These are phyloP conservation scores for Meredithiella fracta DNA, from an alignment of 2,329 filamentous ascomycete species.

Conservation along the genomic window DNA sequence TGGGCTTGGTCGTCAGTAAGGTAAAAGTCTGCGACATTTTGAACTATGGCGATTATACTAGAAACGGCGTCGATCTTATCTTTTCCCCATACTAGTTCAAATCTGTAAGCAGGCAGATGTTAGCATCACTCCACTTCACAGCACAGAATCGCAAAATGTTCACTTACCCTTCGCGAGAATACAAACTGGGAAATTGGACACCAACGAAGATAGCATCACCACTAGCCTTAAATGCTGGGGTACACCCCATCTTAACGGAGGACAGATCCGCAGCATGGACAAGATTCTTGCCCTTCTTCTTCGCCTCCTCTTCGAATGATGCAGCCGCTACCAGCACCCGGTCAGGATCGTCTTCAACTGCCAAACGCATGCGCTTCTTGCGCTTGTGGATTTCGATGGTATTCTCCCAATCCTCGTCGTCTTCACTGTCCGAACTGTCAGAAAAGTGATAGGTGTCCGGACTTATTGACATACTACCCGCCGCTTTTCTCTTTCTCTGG, in stretches of 20 bases:
- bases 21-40: slow-evolving; percentile 58
- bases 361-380: slow-evolving; percentile 19
- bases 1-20: slow-evolving; percentile 52
- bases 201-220: slow-evolving; percentile 43
- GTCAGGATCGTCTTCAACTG: slow-evolving; percentile 11
- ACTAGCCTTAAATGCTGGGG: slow-evolving; percentile 31
- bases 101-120: slow-evolving; percentile 26
- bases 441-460: slow-evolving; percentile 34
- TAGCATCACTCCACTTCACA: slow-evolving; percentile 15
- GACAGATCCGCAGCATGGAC: slow-evolving; percentile 44
- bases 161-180: slow-evolving; percentile 47
- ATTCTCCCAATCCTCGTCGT: slow-evolving; percentile 35
- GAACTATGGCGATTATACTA: slow-evolving; percentile 54
- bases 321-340: slow-evolving; percentile 5
- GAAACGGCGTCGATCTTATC: slow-evolving; percentile 64
- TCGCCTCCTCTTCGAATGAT: slow-evolving; percentile 6
- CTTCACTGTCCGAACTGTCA: slow-evolving; percentile 34
- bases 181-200: slow-evolving; percentile 70
- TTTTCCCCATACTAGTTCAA: slow-evolving; percentile 60
- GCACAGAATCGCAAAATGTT: slow-evolving; percentile 4
- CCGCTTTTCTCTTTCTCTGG: slow-evolving; percentile 33
- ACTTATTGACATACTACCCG: slow-evolving; percentile 22
- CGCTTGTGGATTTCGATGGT: slow-evolving; percentile 31
- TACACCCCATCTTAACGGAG: slow-evolving; percentile 33
- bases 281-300: slow-evolving; percentile 28